Conservation (phyloP, 176 grass and related monocot genomes). For the Neostapfia colusana region DNA sequence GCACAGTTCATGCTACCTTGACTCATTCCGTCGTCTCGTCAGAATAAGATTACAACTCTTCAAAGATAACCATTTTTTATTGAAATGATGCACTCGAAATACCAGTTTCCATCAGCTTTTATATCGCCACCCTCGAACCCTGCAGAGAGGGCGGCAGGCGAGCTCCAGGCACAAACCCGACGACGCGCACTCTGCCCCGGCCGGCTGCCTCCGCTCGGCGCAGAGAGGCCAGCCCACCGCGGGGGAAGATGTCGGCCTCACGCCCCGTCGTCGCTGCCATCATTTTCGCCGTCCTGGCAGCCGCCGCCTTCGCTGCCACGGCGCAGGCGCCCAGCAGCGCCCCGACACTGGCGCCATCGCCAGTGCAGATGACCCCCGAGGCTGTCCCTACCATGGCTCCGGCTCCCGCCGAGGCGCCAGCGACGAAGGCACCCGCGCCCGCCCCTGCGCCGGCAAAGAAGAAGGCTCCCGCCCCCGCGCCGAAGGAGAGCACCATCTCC, state of each 20-base stretch:
- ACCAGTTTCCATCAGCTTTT: neutral
- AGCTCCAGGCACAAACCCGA: neutral
- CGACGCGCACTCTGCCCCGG: neutral
- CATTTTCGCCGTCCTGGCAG: constrained; percentile 13
- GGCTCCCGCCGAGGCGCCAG: no score
- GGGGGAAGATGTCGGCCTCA: neutral
- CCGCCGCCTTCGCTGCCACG: constrained; percentile 13
- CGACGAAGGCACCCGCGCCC: neutral
- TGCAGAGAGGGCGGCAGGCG: neutral
- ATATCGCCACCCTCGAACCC: neutral
- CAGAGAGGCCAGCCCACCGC: neutral
- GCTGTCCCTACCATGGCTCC: neutral
- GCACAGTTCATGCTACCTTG: neutral
- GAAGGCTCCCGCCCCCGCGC: neutral
- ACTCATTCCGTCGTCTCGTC: neutral
- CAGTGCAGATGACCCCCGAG: neutral
- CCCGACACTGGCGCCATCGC: neutral
- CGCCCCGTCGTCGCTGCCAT: neutral
- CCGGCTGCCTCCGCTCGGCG: neutral
- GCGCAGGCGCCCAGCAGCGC: neutral
- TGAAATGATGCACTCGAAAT: neutral
- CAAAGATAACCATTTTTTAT: neutral
- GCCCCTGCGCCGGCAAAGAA: neutral
- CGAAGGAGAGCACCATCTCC: neutral
- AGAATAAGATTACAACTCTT: neutral